phyloP scores from a whole-genome alignment of 108 stramenopile species.

The Mediolabrus comicus region DNA sequence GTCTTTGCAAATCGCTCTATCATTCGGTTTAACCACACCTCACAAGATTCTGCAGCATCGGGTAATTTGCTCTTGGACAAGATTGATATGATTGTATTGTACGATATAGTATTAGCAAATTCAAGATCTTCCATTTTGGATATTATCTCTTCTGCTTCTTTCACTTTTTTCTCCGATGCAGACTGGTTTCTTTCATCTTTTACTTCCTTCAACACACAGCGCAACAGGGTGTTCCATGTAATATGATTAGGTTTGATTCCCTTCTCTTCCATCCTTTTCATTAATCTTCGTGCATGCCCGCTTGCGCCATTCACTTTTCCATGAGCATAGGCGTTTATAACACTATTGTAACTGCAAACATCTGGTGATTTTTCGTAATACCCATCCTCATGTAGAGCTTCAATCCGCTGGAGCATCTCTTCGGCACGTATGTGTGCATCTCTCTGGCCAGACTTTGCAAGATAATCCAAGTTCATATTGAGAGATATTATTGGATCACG shows the following conservation, averaged over 20 bases:
- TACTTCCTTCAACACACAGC: conserved; percentile 31
- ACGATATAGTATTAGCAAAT: conserved; percentile 37
- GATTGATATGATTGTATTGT: conserved; percentile 69
- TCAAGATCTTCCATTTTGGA: conserved; percentile 23
- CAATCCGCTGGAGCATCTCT: conserved; percentile 65
- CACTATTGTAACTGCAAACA: conserved; percentile 38
- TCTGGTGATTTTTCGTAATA: conserved; percentile 68
- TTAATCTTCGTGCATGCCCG: conserved; percentile 24
- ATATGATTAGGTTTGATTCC: conserved; percentile 24
- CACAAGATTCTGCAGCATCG: conserved; percentile 48
- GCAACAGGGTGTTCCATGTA: conserved; percentile 31
- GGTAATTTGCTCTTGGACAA: conserved; percentile 36
- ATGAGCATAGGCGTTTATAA: conserved; percentile 45
- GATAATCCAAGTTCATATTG: conserved; percentile 70
- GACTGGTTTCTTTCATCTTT: background rate
- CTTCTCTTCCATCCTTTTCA: conserved; percentile 26
- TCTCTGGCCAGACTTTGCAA: conserved; percentile 53
- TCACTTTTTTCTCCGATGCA: conserved; percentile 8
- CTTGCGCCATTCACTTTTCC: conserved; percentile 10
- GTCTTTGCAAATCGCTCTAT: conserved; percentile 20
- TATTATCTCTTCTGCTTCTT: conserved; percentile 26
- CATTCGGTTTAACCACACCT: conserved; percentile 54
- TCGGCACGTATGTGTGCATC: conserved; percentile 62
- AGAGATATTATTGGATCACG: conserved; percentile 62
- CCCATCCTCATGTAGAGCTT: conserved; percentile 64